Percentiles rank a stretch among this genome's conserved stretches.
Evolutionary conservation across 306 rosid species (phyloP).

Genomic region (Trifolium repens): DNA sequence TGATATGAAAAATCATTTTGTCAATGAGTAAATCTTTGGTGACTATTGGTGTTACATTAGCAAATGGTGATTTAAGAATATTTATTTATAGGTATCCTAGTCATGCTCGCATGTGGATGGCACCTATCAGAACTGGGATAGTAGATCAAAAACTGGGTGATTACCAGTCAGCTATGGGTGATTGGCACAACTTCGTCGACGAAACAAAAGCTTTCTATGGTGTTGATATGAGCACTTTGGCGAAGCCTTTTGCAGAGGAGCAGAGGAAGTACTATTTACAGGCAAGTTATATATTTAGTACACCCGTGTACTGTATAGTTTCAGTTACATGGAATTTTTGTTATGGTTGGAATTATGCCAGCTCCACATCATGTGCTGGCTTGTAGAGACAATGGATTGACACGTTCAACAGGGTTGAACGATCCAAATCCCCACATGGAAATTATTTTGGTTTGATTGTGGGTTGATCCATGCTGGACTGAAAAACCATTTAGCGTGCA

Average conservation of each 20-base stretch:
- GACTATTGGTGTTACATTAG: conserved; percentile 30
- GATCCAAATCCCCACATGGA: not conserved
- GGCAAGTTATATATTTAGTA: conserved; percentile 53
- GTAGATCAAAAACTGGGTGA: conserved; percentile 71
- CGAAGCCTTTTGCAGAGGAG: conserved; percentile 87
- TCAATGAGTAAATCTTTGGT: conserved; percentile 9
- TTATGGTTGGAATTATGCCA: not conserved
- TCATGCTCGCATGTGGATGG: conserved; percentile 98
- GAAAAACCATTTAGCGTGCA: not conserved
- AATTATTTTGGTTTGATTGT: not conserved
- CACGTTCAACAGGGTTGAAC: not conserved
- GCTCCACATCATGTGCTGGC: not conserved
- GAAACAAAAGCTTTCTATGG: conserved; percentile 80
- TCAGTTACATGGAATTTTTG: not conserved
- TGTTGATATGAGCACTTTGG: conserved; percentile 86
- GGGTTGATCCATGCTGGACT: not conserved
- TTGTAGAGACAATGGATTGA: not conserved
- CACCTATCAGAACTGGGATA: conserved; percentile 82
- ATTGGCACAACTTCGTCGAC: conserved; percentile 70
- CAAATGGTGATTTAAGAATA: conserved; percentile 29
- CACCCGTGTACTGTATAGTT: conserved; percentile 16
- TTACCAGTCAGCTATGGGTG: conserved; percentile 76
- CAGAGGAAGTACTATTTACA: conserved; percentile 93
- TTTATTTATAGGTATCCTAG: conserved; percentile 87
- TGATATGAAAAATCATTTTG: conserved; percentile 9